phyloP scores from a whole-genome alignment of 257 asterid genomes.

The Ilex asprella region DNA sequence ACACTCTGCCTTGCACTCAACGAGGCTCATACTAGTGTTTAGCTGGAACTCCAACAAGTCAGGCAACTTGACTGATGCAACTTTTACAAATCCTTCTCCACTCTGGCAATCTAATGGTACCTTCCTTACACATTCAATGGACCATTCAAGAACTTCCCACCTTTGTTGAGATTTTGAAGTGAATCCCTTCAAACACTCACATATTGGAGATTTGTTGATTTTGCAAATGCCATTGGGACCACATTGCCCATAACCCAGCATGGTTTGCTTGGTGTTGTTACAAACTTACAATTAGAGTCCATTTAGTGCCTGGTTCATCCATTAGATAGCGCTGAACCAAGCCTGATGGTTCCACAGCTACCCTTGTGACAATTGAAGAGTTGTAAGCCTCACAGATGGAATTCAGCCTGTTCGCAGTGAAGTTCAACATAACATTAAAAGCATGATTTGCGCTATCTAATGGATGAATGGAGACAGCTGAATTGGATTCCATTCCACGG shows the following conservation, averaged over 20 bases:
- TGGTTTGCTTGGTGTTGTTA: conserved; percentile 17
- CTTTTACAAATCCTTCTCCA: conserved; percentile 16
- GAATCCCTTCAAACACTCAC: conserved; percentile 27
- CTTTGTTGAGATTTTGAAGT: conserved; percentile 14
- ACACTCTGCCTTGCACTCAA: conserved; percentile 31
- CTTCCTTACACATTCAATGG: conserved; percentile 18
- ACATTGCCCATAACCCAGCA: conserved; percentile 28
- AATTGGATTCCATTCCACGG: conserved; percentile 46
- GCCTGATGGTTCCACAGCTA: conserved; percentile 8
- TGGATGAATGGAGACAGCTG: too few relatives aligned
- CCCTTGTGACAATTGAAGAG: conserved; percentile 18
- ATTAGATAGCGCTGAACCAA: conserved; percentile 11
- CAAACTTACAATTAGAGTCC: conserved; percentile 13
- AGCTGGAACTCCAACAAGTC: conserved; percentile 10
- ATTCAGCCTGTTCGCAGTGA: conserved; percentile 16
- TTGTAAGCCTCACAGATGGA: conserved; percentile 12
- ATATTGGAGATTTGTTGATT: conserved; percentile 17
- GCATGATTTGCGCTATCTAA: conserved; percentile 2
- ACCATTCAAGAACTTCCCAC: conserved; percentile 25
- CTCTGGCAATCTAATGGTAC: conserved; percentile 18
- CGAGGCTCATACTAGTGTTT: conserved; percentile 15
- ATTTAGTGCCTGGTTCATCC: conserved; percentile 15
- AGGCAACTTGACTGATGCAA: conserved; percentile 21
- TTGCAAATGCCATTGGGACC: conserved; percentile 25
- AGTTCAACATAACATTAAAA: background rate